A percentile compares a stretch with the other conserved stretches of the same genome.
phyloP scores from a whole-genome alignment of 1,139 yeast species.

The Kodamaea fungicola region DNA sequence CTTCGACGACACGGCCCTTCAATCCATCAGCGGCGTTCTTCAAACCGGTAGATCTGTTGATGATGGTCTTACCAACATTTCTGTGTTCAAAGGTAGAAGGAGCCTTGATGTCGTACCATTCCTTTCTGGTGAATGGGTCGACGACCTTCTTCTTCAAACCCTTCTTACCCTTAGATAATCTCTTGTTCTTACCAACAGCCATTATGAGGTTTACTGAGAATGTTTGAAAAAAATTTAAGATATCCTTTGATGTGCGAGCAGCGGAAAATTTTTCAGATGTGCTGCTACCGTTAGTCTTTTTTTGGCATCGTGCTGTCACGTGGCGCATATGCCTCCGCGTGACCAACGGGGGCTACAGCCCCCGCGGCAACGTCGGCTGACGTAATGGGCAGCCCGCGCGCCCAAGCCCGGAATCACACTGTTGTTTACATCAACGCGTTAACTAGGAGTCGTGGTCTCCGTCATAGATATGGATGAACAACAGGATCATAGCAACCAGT shows the following conservation, averaged over 20 bases:
- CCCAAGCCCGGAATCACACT: background rate
- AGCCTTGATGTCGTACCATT: conserved; percentile 93
- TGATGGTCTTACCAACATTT: conserved; percentile 90
- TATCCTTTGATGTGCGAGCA: background rate
- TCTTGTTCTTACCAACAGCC: conserved; percentile 98
- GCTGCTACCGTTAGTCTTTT: too few species aligned
- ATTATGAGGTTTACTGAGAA: conserved; percentile 24
- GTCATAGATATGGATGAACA: conserved; percentile 14
- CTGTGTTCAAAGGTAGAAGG: conserved; percentile 93
- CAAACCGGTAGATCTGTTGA: conserved; percentile 92
- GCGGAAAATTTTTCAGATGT: background rate
- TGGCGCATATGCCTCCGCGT: too few species aligned
- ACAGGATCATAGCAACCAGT: conserved; percentile 37
- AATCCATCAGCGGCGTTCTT: conserved; percentile 89
- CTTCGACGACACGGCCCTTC: conserved; percentile 88
- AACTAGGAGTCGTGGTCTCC: background rate
- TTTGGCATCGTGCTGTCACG: too few species aligned
- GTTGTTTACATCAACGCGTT: conserved; percentile 1
- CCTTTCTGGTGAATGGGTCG: conserved; percentile 94
- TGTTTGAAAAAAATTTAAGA: background rate
- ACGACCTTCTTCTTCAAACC: conserved; percentile 94
- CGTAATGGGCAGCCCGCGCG: too few species aligned
- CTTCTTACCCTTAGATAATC: conserved; percentile 94
- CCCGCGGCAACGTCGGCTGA: too few species aligned
- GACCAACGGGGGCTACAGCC: too few species aligned